A percentile compares a stretch with the other conserved stretches of the same genome.
Conservation (phyloP, 305 asterid genomes). For the Fraxinus baroniana region DNA sequence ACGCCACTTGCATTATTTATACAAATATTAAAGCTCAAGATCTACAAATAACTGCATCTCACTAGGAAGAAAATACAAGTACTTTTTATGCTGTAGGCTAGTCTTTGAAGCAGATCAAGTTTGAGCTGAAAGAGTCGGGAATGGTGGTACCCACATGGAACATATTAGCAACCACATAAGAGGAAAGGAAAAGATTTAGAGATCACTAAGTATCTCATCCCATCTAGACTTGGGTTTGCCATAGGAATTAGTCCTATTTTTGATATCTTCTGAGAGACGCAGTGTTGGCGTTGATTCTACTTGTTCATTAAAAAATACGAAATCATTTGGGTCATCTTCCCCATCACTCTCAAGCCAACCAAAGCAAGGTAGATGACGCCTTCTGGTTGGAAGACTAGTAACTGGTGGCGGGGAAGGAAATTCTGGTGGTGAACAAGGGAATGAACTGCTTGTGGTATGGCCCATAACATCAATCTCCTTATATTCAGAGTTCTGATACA, state of each 20-base stretch:
- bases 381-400: neutral
- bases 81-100: neutral
- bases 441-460: neutral
- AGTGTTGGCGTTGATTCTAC: neutral
- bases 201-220: slow-evolving; percentile 30
- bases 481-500: slow-evolving; percentile 5
- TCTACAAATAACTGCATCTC: neutral
- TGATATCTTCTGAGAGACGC: neutral
- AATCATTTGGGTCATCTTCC: slow-evolving; percentile 11
- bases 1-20: neutral
- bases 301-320: neutral
- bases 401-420: slow-evolving; percentile 1
- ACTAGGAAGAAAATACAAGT: neutral
- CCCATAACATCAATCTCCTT: neutral
- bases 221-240: slow-evolving; percentile 34
- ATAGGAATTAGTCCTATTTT: neutral
- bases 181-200: neutral
- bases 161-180: neutral
- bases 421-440: neutral
- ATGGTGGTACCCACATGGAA: neutral
- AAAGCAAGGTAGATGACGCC: slow-evolving; percentile 32
- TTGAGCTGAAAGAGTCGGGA: neutral
- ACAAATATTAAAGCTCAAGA: neutral
- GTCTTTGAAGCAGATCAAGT: neutral
- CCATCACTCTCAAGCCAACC: slow-evolving; percentile 44